phyloP scores from a whole-genome alignment of 495 filamentous ascomycete genomes.

The Parmelia sp. region DNA sequence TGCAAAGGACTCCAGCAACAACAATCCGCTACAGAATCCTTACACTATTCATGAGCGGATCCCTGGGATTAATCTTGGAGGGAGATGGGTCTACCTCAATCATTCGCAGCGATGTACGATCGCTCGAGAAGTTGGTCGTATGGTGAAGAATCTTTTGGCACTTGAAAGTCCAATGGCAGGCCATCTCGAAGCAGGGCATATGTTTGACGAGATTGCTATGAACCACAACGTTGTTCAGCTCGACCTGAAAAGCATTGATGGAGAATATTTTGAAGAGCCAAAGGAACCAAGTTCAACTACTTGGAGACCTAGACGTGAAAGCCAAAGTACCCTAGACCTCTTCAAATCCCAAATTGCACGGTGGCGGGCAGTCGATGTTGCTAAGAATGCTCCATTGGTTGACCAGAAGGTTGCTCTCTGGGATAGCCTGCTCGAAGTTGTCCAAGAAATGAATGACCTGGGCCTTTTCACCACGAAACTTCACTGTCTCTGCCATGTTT shows the following conservation, averaged over 20 bases:
- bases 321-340: not conserved
- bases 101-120: conserved; percentile 14
- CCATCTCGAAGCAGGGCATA: not conserved
- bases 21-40: conserved; percentile 19
- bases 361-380: conserved; percentile 6
- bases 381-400: not conserved
- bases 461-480: conserved; percentile 11
- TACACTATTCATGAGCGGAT: conserved; percentile 20
- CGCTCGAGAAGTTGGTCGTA: conserved; percentile 4
- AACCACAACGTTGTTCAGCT: conserved; percentile 12
- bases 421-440: conserved; percentile 12
- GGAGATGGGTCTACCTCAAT: conserved; percentile 7
- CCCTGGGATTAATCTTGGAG: conserved; percentile 12
- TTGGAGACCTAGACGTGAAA: not conserved
- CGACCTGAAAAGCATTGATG: conserved; percentile 4
- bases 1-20: conserved; percentile 9
- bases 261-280: not conserved
- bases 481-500: conserved; percentile 34
- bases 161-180: conserved; percentile 8
- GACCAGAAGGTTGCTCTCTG: not conserved
- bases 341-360: not conserved
- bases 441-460: conserved; percentile 11
- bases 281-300: not conserved
- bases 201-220: not conserved
- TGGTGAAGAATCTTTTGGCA: conserved; percentile 1